Conservation (phyloP, 1,284 basidiomycete genomes). For the Ustilago bromivora region DNA sequence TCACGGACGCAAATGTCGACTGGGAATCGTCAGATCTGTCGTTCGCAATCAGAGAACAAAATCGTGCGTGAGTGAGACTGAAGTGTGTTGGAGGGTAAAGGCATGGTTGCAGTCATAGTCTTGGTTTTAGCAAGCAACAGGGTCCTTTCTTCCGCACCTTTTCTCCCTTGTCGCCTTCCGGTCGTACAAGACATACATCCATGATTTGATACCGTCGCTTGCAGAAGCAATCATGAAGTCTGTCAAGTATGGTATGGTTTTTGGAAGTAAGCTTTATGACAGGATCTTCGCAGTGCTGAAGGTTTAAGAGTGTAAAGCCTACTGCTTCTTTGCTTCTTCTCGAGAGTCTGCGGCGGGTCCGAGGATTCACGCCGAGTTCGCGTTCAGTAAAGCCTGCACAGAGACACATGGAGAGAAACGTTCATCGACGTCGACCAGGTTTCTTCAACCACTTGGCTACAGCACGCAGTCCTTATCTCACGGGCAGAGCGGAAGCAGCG, state of each 20-base stretch:
- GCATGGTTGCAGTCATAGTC: not conserved
- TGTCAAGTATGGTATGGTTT: too few species aligned
- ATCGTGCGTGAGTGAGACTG: not conserved
- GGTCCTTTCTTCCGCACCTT: not conserved
- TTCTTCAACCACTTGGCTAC: not conserved
- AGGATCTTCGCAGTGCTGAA: not conserved
- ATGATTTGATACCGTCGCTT: not conserved
- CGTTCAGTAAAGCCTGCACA: not conserved
- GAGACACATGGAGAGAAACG: not conserved
- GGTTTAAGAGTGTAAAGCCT: not conserved
- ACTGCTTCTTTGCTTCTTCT: too few species aligned
- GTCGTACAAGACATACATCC: not conserved
- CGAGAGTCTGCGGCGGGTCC: constrained; percentile 10
- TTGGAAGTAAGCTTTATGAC: not conserved
- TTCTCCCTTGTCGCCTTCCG: not conserved
- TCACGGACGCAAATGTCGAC: not conserved
- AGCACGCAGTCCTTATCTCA: not conserved
- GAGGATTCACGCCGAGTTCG: constrained; percentile 18
- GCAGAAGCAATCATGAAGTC: not conserved
- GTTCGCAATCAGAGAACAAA: not conserved
- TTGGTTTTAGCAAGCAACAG: constrained; percentile 15
- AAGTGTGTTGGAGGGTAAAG: not conserved
- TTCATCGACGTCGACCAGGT: constrained; percentile 1
- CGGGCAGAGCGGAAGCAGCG: not conserved
- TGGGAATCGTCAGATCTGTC: not conserved